Evolutionary conservation across 768 basidiomycete genomes (phyloP).

Genomic region (Pholiota molesta): DNA sequence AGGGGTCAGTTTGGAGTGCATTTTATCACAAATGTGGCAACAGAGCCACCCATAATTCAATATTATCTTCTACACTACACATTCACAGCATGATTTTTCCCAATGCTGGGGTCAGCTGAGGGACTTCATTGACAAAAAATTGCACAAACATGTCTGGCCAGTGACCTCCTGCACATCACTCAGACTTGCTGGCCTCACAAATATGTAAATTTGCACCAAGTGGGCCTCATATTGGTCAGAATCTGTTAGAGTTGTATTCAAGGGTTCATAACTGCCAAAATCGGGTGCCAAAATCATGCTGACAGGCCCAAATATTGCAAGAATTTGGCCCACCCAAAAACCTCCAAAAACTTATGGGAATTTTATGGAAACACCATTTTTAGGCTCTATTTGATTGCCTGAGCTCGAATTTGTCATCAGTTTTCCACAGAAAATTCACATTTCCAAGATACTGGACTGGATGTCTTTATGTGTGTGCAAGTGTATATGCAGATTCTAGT

Average conservation of each 20-base stretch:
- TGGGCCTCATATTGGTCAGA: no score
- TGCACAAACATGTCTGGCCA: no score
- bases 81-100: background rate
- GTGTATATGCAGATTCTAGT: background rate
- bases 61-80: background rate
- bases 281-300: no score
- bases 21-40: no score
- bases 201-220: no score
- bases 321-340: constrained; percentile 11
- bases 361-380: constrained; percentile 13
- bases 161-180: no score
- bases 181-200: no score
- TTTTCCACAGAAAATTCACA: constrained; percentile 11
- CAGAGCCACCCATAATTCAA: background rate
- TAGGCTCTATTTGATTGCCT: constrained; percentile 10
- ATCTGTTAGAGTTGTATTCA: no score
- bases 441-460: constrained; percentile 14
- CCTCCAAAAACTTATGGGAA: constrained; percentile 13
- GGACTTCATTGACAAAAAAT: no score
- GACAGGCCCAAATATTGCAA: constrained; percentile 6
- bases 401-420: constrained; percentile 9
- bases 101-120: no score
- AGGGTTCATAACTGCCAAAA: no score
- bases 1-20: constrained; percentile 5
- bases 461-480: constrained; percentile 17